These are phyloP conservation scores for Phytophthora pinifolia DNA, from an alignment of 352 stramenopile species.

Conservation along the genomic window DNA sequence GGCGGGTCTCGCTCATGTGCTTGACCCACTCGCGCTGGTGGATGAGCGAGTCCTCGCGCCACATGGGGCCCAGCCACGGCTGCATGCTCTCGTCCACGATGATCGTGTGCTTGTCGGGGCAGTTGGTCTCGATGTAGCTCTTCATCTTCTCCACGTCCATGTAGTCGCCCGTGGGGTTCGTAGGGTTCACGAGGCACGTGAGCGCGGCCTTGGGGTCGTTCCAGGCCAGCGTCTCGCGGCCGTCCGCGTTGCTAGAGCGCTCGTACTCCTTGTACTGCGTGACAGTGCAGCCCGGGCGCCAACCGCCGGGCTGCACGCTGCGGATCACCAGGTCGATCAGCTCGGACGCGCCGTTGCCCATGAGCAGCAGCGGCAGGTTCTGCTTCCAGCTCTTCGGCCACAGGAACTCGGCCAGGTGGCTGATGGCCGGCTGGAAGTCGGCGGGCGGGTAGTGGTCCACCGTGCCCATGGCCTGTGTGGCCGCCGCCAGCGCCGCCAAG, in stretches of 20 bases:
- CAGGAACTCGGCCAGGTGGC: conserved; percentile 87
- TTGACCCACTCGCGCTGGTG: conserved; percentile 84
- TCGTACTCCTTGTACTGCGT: conserved; percentile 91
- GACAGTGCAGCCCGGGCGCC: conserved; percentile 67
- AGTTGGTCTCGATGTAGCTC: conserved; percentile 83
- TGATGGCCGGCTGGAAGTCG: conserved; percentile 90
- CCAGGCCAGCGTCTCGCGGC: conserved; percentile 74
- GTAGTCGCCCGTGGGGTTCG: conserved; percentile 91
- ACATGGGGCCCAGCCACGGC: conserved; percentile 85
- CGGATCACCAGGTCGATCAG: conserved; percentile 90
- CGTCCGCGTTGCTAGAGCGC: conserved; percentile 81
- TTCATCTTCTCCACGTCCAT: conserved; percentile 81
- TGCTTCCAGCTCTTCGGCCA: conserved; percentile 63
- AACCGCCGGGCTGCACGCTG: conserved; percentile 69
- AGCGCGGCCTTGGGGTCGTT: conserved; percentile 70
- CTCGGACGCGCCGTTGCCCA: conserved; percentile 85
- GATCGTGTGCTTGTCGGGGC: conserved; percentile 86
- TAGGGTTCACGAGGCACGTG: conserved; percentile 90
- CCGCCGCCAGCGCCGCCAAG: conserved; percentile 61
- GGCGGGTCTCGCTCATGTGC: conserved; percentile 66
- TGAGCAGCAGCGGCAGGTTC: conserved; percentile 70
- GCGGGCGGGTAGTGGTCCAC: conserved; percentile 90
- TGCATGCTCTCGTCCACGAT: conserved; percentile 93
- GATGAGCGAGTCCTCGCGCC: conserved; percentile 86
- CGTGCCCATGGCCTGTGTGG: conserved; percentile 69